Percentiles rank a stretch among this genome's conserved stretches.
These are phyloP conservation scores for Heracleum sosnowskyi DNA, from an alignment of 129 eudicot genomes.

Conservation along the genomic window DNA sequence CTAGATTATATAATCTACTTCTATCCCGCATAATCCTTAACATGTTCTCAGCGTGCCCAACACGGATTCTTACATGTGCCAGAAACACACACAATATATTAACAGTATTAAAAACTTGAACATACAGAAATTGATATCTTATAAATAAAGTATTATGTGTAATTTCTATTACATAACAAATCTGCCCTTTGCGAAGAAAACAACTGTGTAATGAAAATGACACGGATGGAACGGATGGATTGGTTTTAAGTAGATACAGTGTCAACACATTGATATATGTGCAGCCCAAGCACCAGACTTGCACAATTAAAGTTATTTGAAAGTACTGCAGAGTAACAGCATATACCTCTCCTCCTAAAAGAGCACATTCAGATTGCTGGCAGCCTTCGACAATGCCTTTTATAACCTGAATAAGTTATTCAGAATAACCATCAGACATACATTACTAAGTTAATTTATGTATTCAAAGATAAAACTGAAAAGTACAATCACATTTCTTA, in stretches of 20 bases:
- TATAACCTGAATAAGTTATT: slow-evolving; percentile 79
- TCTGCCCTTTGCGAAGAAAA: neutral
- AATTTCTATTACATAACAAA: neutral
- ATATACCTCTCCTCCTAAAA: slow-evolving; percentile 79
- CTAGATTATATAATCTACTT: neutral
- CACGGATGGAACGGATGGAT: neutral
- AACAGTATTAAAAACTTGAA: neutral
- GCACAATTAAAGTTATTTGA: neutral
- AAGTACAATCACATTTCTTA: neutral
- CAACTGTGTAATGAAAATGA: neutral
- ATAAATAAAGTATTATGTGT: neutral
- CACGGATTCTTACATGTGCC: neutral
- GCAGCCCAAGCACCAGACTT: neutral
- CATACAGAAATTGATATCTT: neutral
- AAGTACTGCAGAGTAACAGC: neutral
- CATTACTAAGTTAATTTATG: neutral
- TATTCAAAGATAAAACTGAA: slow-evolving; percentile 9
- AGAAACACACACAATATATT: neutral
- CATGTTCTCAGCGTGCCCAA: neutral
- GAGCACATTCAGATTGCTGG: slow-evolving; percentile 70
- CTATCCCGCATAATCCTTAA: neutral
- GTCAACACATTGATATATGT: neutral
- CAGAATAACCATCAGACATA: neutral
- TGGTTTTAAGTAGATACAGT: neutral
- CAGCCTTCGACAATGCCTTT: slow-evolving; percentile 86